Percentiles rank a stretch among this genome's conserved stretches.
Conservation (phyloP, 306 rosid genomes). For the Pachyrhizus erosus region DNA sequence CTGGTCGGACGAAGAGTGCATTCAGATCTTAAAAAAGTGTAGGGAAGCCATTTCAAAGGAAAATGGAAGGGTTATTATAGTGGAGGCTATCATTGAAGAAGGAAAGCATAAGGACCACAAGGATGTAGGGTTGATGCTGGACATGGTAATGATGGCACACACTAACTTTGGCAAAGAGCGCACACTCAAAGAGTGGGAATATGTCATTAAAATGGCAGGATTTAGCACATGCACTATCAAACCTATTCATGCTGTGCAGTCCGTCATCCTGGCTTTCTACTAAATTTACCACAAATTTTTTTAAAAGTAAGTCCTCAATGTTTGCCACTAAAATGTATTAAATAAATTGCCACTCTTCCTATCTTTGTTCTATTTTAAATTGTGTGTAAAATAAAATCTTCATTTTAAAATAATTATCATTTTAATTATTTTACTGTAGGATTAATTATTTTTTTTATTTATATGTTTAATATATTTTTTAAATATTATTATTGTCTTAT, state of each 20-base stretch:
- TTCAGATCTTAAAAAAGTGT: slow-evolving; percentile 58
- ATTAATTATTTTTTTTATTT: no score
- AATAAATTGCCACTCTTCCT: no score
- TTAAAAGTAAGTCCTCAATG: no score
- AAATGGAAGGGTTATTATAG: slow-evolving; percentile 67
- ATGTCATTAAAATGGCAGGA: slow-evolving; percentile 62
- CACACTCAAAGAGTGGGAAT: slow-evolving; percentile 61
- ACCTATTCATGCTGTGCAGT: slow-evolving; percentile 49
- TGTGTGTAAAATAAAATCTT: no score
- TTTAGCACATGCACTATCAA: slow-evolving; percentile 48
- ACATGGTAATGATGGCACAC: slow-evolving; percentile 71
- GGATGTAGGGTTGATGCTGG: slow-evolving; percentile 60
- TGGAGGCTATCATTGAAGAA: slow-evolving; percentile 57
- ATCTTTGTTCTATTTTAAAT: no score
- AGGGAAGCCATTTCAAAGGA: slow-evolving; percentile 56
- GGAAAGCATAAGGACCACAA: slow-evolving; percentile 21
- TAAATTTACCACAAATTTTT: not conserved
- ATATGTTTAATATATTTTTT: no score
- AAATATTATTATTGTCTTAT: no score
- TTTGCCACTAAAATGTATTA: no score
- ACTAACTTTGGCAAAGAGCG: slow-evolving; percentile 67
- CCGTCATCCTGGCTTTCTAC: slow-evolving; percentile 52
- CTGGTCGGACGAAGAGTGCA: slow-evolving; percentile 71
- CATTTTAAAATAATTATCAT: no score
- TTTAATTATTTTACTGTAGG: no score